Base-by-base conservation (phyloP, 2,329 filamentous ascomycete genomes). In the Paracoccidioides brasiliensis region DNA sequence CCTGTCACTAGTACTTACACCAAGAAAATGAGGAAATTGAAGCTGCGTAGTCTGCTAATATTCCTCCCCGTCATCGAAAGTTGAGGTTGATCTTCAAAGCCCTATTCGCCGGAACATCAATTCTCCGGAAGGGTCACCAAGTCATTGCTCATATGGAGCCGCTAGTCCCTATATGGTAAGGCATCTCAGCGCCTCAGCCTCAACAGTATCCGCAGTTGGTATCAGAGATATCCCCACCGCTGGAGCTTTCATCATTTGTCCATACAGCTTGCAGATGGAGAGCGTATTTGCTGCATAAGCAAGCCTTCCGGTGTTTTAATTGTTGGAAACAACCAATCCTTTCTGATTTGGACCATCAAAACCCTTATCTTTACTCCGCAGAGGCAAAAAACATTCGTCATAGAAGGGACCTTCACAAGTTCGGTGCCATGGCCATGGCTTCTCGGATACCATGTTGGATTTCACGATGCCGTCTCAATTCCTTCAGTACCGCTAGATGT, bases 401-500 rank as follows among this genome's bases (percentile, higher is more conserved):
- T 52, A 14, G 49, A 37, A 32, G 14, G 45, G 45, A 6, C n/a
- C 3, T 14, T 41, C 40, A 37, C 35, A 5, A 51, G 38, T 51
- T 37, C 15, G 35, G 48, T 51, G 48, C 35, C 48, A 51, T 51
- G 48, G 48, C 48, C 40, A 15, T 30, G 33, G 48, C 35, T 38
- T 28, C 48, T 28, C 48, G 49, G 15, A 37, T 52, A 22, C 38
- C 49, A 42, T 41, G 49, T 32, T 33, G 49, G 49, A 41, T 41
- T 42, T 52, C 49, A 15, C 35, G 69, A 55, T 64, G 66, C 37
- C 69, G 71, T 60, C 64, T 66, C 32, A 64, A 60, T 38, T 58
- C 67, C 40, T 60, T 62, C 55, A 60, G 58, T 55, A 61, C 64
- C 56, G 60, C 64, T 46, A 67, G 63, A 62, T 69, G 70, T 72